Conservation (phyloP, 2,329 filamentous ascomycete genomes). For the Thermoascus crustaceus region DNA sequence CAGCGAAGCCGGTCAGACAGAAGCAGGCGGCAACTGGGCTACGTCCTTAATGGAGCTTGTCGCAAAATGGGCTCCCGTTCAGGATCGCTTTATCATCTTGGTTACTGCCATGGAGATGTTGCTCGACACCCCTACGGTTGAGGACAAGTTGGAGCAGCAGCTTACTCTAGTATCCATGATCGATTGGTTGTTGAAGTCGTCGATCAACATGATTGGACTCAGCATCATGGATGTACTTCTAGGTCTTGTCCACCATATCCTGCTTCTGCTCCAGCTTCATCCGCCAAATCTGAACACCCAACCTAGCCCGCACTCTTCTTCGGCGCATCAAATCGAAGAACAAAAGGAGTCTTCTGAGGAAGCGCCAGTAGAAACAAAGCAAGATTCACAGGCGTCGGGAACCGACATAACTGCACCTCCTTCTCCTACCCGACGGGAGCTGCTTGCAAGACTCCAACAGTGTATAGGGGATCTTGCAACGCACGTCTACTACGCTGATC, state of each 20-base stretch:
- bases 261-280: constrained; percentile 62
- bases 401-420: constrained; percentile 22
- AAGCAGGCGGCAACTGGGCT: constrained; percentile 61
- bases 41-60: constrained; percentile 72
- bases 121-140: constrained; percentile 57
- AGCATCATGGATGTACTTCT: constrained; percentile 93
- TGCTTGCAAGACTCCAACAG: constrained; percentile 64
- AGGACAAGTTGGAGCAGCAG: constrained; percentile 65
- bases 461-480: constrained; percentile 89
- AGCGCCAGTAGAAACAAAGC: constrained; percentile 14
- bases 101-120: constrained; percentile 73
- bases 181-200: constrained; percentile 72
- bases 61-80: constrained; percentile 82
- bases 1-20: constrained; percentile 37
- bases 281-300: too few relatives aligned
- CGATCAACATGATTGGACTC: constrained; percentile 87
- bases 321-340: too few relatives aligned
- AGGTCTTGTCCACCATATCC: constrained; percentile 74
- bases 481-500: constrained; percentile 94
- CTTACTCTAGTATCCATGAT: constrained; percentile 69
- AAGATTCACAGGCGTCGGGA: constrained; percentile 12
- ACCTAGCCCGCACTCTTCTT: too few relatives aligned
- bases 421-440: constrained; percentile 51
- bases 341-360: background rate
- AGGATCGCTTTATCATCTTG: constrained; percentile 86